Evolutionary conservation across 495 filamentous ascomycete species (phyloP).

Genomic region (Neurospora tetrasperma): DNA sequence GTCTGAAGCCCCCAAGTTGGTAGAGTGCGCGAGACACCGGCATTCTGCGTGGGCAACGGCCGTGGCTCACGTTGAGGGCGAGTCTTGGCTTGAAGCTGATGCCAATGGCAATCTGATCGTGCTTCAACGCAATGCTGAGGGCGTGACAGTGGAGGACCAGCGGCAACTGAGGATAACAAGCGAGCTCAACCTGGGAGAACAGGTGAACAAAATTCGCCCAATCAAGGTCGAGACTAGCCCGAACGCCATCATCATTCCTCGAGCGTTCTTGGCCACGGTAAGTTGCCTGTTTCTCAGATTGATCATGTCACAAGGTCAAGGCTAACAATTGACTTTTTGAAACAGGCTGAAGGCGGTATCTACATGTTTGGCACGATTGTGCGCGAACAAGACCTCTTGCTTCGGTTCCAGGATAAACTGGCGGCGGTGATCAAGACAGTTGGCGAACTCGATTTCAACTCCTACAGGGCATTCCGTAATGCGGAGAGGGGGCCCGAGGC

Average conservation of each 20-base stretch:
- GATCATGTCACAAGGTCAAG: neutral
- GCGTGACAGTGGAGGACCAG: slow-evolving; percentile 63
- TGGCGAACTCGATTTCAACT: slow-evolving; percentile 62
- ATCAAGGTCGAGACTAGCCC: slow-evolving; percentile 47
- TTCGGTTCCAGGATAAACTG: slow-evolving; percentile 68
- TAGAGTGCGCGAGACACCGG: slow-evolving; percentile 70
- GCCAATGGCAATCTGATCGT: slow-evolving; percentile 80
- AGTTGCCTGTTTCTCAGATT: slow-evolving; percentile 17
- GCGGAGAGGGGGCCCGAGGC: slow-evolving; percentile 46
- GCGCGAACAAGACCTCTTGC: slow-evolving; percentile 63
- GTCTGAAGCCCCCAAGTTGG: slow-evolving; percentile 39
- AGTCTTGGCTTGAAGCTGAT: slow-evolving; percentile 72
- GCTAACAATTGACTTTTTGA: slow-evolving; percentile 16
- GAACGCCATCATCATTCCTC: slow-evolving; percentile 60
- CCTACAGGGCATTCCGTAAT: slow-evolving; percentile 70
- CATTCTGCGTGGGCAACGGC: slow-evolving; percentile 75
- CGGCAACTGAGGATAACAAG: slow-evolving; percentile 60
- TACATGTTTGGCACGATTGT: slow-evolving; percentile 79
- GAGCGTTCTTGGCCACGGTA: slow-evolving; percentile 86
- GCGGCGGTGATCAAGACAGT: slow-evolving; percentile 49
- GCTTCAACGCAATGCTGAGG: slow-evolving; percentile 56
- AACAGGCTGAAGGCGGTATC: slow-evolving; percentile 78
- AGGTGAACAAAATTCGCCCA: slow-evolving; percentile 70
- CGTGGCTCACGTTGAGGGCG: slow-evolving; percentile 51
- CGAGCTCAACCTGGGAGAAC: slow-evolving; percentile 79